Evolutionary conservation across 352 stramenopile species (phyloP), one percentile per base, ranked within the genome.

Genomic region (Pythium aristosporum): DNA sequence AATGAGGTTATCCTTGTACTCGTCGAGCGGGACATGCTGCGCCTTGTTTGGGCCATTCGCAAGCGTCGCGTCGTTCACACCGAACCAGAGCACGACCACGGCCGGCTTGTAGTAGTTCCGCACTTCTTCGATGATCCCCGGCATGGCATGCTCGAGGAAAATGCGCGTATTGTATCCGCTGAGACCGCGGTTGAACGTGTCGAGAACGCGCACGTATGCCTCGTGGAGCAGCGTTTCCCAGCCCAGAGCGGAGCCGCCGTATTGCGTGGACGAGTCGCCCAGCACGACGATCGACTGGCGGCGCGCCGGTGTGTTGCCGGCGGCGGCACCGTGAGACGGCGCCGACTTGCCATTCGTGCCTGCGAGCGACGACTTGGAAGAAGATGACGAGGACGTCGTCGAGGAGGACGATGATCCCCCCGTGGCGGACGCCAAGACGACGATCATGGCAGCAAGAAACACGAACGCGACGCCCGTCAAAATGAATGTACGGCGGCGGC

Each of bases 11-110:
- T 50, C 20, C 5, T 50, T 39, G 67, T 82, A 91, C 30, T 72
- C 68, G 20, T 75, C 74, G 2, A 88, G 12, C 4, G 74, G 69
- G 25, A 91, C 76, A 56, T 88, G 69, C 47, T 87, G 73, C 16
- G 60, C 61, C n/a, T 55, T 49, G 21, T 68, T 69, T 5, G 62
- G 51, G 20, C 80, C 80, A 28, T 79, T 52, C 2, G 56, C 15
- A 15, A 88, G 65, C 15, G 75, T 73, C 3, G 82, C 79, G 51
- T 91, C 82, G 63, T 89, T 91, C 20, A 77, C 73, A 23, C 79
- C 82, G 3, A 87, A 67, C 70, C 73, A 88, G 13, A 88, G 10
- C 5, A 50, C 39, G 7, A 57, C 48, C n/a, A 57, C 32, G 4
- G 36, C 47, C 5, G 57, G 28, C 12, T 34, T 54, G 32, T 56